Conservation (phyloP, 805 yeast genomes). For the Starmerella apis region DNA sequence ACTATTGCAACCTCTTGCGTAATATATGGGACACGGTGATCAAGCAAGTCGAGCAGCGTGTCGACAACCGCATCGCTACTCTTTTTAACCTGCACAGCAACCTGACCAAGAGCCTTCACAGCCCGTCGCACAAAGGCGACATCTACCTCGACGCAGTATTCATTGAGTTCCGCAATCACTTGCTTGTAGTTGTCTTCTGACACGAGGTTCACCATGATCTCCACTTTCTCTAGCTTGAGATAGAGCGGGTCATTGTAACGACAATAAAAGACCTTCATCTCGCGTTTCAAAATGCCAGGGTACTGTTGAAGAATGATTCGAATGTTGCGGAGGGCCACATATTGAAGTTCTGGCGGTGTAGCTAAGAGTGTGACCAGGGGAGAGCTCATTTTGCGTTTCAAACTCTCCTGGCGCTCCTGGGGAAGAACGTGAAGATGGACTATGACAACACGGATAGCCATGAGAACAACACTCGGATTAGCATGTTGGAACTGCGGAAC, state of each 20-base stretch:
- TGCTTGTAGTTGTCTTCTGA: slow-evolving; percentile 48
- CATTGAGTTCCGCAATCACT: slow-evolving; percentile 69
- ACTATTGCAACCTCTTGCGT: slow-evolving; percentile 74
- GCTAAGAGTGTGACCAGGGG: slow-evolving; percentile 82
- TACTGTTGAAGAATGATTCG: slow-evolving; percentile 80
- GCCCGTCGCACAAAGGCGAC: slow-evolving; percentile 82
- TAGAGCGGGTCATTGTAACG: slow-evolving; percentile 87
- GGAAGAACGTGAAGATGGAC: slow-evolving; percentile 41
- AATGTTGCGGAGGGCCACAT: slow-evolving; percentile 82
- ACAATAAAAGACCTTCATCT: slow-evolving; percentile 79
- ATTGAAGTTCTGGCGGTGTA: slow-evolving; percentile 89
- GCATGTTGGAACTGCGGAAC: slow-evolving; percentile 95
- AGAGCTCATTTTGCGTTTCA: slow-evolving; percentile 63
- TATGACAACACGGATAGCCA: slow-evolving; percentile 70
- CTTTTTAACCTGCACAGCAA: slow-evolving; percentile 63
- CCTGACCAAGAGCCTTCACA: slow-evolving; percentile 78
- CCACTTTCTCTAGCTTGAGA: slow-evolving; percentile 87
- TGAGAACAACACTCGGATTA: slow-evolving; percentile 86
- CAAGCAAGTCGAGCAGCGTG: slow-evolving; percentile 54
- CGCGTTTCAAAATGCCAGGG: slow-evolving; percentile 67
- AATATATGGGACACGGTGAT: slow-evolving; percentile 49
- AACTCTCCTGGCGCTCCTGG: slow-evolving; percentile 32
- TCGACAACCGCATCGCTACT: slow-evolving; percentile 60
- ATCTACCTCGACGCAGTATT: slow-evolving; percentile 82
- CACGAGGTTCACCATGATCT: slow-evolving; percentile 72